A percentile compares a stretch with the other conserved stretches of the same genome.
phyloP scores from a whole-genome alignment of 2,329 filamentous ascomycete species.

The Hymenoscyphus linearis region DNA sequence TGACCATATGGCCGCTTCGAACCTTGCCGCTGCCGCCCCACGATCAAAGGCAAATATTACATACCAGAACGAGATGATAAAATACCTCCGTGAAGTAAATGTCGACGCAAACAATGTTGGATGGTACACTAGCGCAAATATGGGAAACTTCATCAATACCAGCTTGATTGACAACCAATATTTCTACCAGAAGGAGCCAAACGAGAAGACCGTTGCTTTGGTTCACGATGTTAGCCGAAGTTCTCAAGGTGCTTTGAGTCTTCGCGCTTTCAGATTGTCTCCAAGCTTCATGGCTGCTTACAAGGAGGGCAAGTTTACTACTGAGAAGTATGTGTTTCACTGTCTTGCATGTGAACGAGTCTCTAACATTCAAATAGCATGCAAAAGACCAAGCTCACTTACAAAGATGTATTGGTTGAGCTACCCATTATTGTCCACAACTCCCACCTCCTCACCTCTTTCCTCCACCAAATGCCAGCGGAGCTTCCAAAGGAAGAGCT shows the following conservation, averaged over 20 bases:
- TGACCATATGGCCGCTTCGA: constrained; percentile 57
- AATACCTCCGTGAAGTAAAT: constrained; percentile 93
- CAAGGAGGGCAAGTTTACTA: constrained; percentile 95
- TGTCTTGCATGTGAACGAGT: background rate
- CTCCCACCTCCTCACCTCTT: constrained; percentile 92
- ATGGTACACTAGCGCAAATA: constrained; percentile 97
- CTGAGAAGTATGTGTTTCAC: constrained; percentile 66
- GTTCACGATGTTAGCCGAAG: constrained; percentile 95
- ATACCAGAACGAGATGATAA: constrained; percentile 97
- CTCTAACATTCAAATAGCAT: constrained; percentile 50
- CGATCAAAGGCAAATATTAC: constrained; percentile 82
- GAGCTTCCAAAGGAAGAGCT: constrained; percentile 61
- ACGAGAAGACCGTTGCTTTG: constrained; percentile 80
- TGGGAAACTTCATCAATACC: constrained; percentile 96
- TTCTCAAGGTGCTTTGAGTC: constrained; percentile 81
- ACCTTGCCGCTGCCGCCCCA: constrained; percentile 79
- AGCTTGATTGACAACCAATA: constrained; percentile 97
- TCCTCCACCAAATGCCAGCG: constrained; percentile 84
- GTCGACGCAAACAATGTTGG: constrained; percentile 96
- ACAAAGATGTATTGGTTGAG: constrained; percentile 90
- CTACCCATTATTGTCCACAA: constrained; percentile 88
- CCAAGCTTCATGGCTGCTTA: constrained; percentile 80
- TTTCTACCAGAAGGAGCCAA: constrained; percentile 89
- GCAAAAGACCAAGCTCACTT: constrained; percentile 88
- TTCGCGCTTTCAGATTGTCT: constrained; percentile 90